These are phyloP conservation scores for Apiospora koreana DNA, from an alignment of 2,329 filamentous ascomycete species.

Conservation along the genomic window DNA sequence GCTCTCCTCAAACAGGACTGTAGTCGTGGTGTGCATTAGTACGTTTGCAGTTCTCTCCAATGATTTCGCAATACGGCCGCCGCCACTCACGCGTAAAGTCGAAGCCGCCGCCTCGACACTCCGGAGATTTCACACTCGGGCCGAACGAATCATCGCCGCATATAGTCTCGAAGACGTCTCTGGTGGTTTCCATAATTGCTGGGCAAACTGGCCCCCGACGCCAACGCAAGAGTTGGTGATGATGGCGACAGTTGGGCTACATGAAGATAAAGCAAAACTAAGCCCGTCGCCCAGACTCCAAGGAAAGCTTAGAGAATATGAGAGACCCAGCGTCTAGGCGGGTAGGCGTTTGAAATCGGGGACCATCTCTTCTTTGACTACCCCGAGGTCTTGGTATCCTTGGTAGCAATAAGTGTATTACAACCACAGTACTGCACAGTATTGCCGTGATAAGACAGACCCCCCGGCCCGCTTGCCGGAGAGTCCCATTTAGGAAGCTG, in stretches of 20 bases:
- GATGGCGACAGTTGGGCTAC: not conserved
- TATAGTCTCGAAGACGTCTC: not conserved
- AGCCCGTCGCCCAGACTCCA: not conserved
- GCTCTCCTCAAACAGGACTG: slow-evolving; percentile 11
- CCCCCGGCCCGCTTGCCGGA: not conserved
- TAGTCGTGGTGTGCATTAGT: not conserved
- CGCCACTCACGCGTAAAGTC: slow-evolving; percentile 14
- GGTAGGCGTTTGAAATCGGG: not conserved
- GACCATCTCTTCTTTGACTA: not conserved
- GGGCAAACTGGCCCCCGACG: not conserved
- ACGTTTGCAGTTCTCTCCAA: not conserved
- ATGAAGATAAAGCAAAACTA: not conserved
- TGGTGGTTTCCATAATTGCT: not conserved
- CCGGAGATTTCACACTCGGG: slow-evolving; percentile 10
- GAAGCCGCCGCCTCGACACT: slow-evolving; percentile 17
- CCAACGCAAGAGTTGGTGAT: not conserved
- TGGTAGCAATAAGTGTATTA: not conserved
- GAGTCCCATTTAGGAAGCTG: not conserved
- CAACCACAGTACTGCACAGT: not conserved
- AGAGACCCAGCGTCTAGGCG: not conserved
- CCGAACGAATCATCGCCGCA: slow-evolving; percentile 14
- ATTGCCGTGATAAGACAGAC: not conserved
- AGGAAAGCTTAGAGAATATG: slow-evolving; percentile 4
- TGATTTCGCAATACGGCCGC: not conserved
- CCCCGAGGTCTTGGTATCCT: not conserved